Evolutionary conservation across 1,284 basidiomycete genomes (phyloP).

Genomic region (Pyrrhoderma noxium): DNA sequence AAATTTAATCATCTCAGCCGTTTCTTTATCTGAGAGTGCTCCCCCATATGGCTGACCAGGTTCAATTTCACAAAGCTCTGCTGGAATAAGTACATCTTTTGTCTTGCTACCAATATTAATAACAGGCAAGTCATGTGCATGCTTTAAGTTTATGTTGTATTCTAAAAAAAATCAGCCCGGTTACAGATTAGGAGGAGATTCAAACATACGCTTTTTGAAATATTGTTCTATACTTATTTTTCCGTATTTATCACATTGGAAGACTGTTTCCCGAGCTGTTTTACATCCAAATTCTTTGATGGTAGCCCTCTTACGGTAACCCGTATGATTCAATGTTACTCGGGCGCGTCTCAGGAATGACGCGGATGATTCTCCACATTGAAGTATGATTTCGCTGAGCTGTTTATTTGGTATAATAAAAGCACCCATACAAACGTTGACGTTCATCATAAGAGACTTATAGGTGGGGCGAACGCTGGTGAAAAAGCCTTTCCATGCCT

Average conservation of each 20-base stretch:
- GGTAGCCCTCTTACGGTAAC: slow-evolving; percentile 43
- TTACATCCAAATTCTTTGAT: slow-evolving; percentile 39
- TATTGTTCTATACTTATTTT: slow-evolving; percentile 52
- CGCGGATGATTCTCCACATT: slow-evolving; percentile 35
- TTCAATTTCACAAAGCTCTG: slow-evolving; percentile 61
- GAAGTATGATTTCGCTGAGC: slow-evolving; percentile 46
- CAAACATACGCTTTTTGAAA: slow-evolving; percentile 46
- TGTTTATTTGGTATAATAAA: slow-evolving; percentile 55
- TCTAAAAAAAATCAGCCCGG: slow-evolving; percentile 31
- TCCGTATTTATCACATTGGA: slow-evolving; percentile 48
- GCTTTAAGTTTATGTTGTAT: slow-evolving; percentile 43
- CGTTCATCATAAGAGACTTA: slow-evolving; percentile 67
- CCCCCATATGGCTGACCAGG: slow-evolving; percentile 47
- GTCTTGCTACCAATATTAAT: slow-evolving; percentile 46
- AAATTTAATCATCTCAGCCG: slow-evolving; percentile 2
- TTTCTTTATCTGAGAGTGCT: slow-evolving; percentile 25
- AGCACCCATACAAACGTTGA: slow-evolving; percentile 69
- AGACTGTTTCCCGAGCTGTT: slow-evolving; percentile 40
- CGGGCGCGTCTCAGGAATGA: slow-evolving; percentile 45
- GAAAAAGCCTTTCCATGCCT: slow-evolving; percentile 61
- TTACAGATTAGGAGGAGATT: not conserved
- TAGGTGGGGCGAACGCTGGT: slow-evolving; percentile 56
- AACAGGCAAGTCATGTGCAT: slow-evolving; percentile 49
- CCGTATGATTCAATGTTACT: slow-evolving; percentile 50
- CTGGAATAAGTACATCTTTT: slow-evolving; percentile 45